Evolutionary conservation across 1,284 basidiomycete species (phyloP).

Genomic region (Boletus austroedulis): DNA sequence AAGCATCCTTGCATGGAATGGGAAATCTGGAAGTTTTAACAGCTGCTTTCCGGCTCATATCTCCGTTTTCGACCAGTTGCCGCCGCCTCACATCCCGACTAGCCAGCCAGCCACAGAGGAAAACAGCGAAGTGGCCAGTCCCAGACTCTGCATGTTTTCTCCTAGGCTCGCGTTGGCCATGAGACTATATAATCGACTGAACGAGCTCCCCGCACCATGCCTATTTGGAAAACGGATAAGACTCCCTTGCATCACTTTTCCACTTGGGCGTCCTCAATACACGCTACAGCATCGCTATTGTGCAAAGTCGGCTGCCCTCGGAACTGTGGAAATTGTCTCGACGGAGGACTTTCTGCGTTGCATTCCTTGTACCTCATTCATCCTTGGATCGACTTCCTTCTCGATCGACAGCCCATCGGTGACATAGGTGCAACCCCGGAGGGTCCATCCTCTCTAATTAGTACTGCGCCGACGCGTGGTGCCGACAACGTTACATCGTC

Average conservation of each 20-base stretch:
- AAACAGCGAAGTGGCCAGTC: too few relatives aligned
- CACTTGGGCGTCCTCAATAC: too few relatives aligned
- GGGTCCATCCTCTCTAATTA: too few relatives aligned
- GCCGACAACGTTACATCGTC: too few relatives aligned
- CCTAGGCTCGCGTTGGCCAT: not conserved
- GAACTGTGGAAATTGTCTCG: not conserved
- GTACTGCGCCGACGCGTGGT: too few relatives aligned
- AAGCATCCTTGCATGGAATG: not conserved
- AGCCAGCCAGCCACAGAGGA: too few relatives aligned
- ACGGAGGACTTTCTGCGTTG: not conserved
- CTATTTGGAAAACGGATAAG: not conserved
- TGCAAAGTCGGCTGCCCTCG: not conserved
- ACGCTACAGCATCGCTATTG: too few relatives aligned
- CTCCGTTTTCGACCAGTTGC: not conserved
- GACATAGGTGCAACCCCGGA: too few relatives aligned
- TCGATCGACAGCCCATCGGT: not conserved
- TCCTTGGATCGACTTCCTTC: slow-evolving; percentile 2
- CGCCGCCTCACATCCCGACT: not conserved
- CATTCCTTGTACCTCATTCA: not conserved
- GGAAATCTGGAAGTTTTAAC: not conserved
- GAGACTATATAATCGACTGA: not conserved
- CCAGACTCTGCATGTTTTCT: not conserved
- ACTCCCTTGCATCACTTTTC: not conserved
- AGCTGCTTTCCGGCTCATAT: not conserved
- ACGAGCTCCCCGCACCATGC: not conserved